These are phyloP conservation scores for Aspergillus sp. DNA, from an alignment of 2,329 filamentous ascomycete species.

Conservation along the genomic window DNA sequence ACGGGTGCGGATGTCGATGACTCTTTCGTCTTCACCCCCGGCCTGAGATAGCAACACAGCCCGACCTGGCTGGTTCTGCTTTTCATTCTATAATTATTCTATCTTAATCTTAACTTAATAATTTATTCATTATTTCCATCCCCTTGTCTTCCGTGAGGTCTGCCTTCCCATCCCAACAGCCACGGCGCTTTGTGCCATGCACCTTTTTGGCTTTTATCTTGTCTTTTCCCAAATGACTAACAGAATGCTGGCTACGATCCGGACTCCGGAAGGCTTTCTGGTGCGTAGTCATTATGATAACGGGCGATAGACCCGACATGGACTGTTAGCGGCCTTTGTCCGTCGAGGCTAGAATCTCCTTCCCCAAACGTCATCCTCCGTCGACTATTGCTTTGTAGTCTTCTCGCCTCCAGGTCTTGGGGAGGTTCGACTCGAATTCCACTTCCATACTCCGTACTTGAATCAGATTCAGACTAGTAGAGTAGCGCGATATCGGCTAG, in stretches of 20 bases:
- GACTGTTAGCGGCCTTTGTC: background rate
- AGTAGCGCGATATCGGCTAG: background rate
- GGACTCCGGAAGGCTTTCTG: background rate
- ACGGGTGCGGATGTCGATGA: conserved; percentile 21
- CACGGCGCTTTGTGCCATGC: background rate
- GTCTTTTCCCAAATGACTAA: background rate
- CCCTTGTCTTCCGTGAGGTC: background rate
- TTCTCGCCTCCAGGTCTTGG: background rate
- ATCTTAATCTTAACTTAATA: background rate
- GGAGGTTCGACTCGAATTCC: conserved; percentile 1
- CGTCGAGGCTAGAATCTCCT: background rate
- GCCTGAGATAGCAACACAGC: conserved; percentile 12
- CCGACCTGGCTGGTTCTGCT: conserved; percentile 14
- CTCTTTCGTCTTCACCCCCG: conserved; percentile 15
- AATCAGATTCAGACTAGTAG: conserved; percentile 7
- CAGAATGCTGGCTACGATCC: background rate
- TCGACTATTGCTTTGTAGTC: background rate
- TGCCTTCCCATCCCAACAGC: background rate
- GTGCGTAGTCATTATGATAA: background rate
- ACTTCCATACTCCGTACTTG: conserved; percentile 3
- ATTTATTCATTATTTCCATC: background rate
- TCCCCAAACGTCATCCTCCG: background rate
- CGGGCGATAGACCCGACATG: background rate
- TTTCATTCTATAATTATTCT: conserved; percentile 1
- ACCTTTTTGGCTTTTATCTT: background rate